A percentile compares a stretch with the other conserved stretches of the same genome.
phyloP scores from a whole-genome alignment of 768 basidiomycete species.

The Termitomyces sp. region DNA sequence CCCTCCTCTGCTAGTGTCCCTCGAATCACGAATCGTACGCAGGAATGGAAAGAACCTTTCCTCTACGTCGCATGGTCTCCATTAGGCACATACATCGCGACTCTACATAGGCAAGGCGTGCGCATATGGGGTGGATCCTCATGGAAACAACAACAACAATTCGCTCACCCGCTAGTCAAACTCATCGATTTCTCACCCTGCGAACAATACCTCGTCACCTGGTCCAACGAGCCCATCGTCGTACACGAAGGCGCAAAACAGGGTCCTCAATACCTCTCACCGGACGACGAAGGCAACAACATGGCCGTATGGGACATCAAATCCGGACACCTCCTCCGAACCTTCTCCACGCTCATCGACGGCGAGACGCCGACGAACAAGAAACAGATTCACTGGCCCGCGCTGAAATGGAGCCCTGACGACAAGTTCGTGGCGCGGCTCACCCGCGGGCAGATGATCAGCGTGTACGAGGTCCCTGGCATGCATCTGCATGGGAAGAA shows the following conservation, averaged over 20 bases:
- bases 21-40: background rate
- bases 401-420: constrained; percentile 95
- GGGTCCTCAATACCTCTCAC: constrained; percentile 82
- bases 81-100: constrained; percentile 89
- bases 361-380: constrained; percentile 54
- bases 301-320: constrained; percentile 99
- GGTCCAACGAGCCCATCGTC: constrained; percentile 91
- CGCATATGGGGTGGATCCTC: constrained; percentile 93
- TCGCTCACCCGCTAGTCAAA: constrained; percentile 93
- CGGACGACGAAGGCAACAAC: constrained; percentile 95
- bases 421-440: constrained; percentile 92
- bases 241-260: constrained; percentile 77
- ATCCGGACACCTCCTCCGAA: constrained; percentile 86
- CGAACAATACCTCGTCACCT: constrained; percentile 95
- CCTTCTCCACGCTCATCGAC: constrained; percentile 68
- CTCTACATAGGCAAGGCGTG: constrained; percentile 92
- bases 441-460: constrained; percentile 89
- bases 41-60: constrained; percentile 89
- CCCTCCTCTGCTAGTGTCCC: background rate
- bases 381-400: constrained; percentile 92
- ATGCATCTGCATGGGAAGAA: constrained; percentile 97
- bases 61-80: constrained; percentile 97
- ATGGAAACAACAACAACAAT: constrained; percentile 84
- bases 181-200: constrained; percentile 96
- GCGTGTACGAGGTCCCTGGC: constrained; percentile 90